These are phyloP conservation scores for Eucalyptus pumila DNA, from an alignment of 345 rosid genomes.

Conservation along the genomic window DNA sequence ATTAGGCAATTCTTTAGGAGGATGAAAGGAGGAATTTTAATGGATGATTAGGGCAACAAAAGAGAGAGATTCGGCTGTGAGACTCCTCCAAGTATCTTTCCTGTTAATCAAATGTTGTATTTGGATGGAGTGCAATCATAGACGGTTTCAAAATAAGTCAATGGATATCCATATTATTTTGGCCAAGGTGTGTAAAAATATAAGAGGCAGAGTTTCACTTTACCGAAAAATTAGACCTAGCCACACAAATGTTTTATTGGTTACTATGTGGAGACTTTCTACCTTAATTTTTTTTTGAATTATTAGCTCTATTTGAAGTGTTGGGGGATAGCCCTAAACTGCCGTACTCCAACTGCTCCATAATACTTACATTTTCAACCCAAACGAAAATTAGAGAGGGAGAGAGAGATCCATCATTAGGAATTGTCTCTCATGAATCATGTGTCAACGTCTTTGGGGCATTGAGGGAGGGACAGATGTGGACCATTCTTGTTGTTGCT, in stretches of 20 bases:
- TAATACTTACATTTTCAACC: not conserved
- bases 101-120: not conserved
- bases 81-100: not conserved
- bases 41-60: not conserved
- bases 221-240: not conserved
- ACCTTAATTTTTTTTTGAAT: not conserved
- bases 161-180: not conserved
- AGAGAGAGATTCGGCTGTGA: not conserved
- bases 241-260: not conserved
- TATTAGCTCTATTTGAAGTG: not conserved
- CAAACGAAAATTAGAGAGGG: not conserved
- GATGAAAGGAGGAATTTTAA: not conserved
- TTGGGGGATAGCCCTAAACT: not conserved
- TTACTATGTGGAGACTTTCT: not conserved
- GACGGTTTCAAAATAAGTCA: not conserved
- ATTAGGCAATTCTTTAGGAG: not conserved
- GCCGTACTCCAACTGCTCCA: not conserved
- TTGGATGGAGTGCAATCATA: not conserved
- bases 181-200: not conserved
- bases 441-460: conserved; percentile 8
- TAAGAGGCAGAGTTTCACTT: not conserved
- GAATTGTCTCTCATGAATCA: not conserved
- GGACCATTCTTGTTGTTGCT: conserved; percentile 11
- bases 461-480: conserved; percentile 2
- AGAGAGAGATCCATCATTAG: not conserved